These are phyloP conservation scores for Globisporangium canariense DNA, from an alignment of 352 stramenopile genomes.

Conservation along the genomic window DNA sequence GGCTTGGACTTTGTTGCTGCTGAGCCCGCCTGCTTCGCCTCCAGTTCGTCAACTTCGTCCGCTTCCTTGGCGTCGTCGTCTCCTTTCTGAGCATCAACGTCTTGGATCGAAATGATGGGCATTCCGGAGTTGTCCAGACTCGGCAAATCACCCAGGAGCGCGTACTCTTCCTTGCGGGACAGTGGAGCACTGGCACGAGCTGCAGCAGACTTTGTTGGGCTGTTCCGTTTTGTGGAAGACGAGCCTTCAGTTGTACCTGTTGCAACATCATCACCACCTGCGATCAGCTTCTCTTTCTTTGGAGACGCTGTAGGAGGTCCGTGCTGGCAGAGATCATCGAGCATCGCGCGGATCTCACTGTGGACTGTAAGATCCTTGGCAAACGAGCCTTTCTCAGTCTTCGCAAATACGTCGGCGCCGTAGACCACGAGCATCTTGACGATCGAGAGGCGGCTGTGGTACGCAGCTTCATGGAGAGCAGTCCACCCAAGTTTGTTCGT, in stretches of 20 bases:
- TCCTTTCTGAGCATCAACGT: constrained; percentile 27
- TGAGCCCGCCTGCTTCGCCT: constrained; percentile 10
- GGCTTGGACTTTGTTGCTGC: constrained; percentile 20
- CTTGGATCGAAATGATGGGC: constrained; percentile 56
- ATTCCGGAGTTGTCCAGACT: constrained; percentile 32
- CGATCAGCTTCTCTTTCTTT: constrained; percentile 20
- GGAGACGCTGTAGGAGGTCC: constrained; percentile 21
- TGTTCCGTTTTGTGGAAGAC: constrained; percentile 27
- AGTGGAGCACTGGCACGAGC: constrained; percentile 22
- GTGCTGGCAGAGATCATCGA: constrained; percentile 64
- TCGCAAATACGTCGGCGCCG: constrained; percentile 59
- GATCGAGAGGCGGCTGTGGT: constrained; percentile 71
- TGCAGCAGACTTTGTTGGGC: constrained; percentile 25
- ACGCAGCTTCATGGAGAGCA: constrained; percentile 75
- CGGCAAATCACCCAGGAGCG: constrained; percentile 70
- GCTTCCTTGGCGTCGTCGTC: constrained; percentile 23
- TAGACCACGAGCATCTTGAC: constrained; percentile 80
- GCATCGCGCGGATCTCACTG: constrained; percentile 72
- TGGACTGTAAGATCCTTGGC: constrained; percentile 76
- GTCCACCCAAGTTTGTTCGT: constrained; percentile 73
- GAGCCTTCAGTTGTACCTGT: constrained; percentile 2
- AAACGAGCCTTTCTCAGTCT: constrained; percentile 65
- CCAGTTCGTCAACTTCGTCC: constrained; percentile 28
- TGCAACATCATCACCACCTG: constrained; percentile 3
- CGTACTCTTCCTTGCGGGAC: constrained; percentile 80